phyloP scores from a whole-genome alignment of 2,329 filamentous ascomycete species.

The Talaromyces verruculosus region DNA sequence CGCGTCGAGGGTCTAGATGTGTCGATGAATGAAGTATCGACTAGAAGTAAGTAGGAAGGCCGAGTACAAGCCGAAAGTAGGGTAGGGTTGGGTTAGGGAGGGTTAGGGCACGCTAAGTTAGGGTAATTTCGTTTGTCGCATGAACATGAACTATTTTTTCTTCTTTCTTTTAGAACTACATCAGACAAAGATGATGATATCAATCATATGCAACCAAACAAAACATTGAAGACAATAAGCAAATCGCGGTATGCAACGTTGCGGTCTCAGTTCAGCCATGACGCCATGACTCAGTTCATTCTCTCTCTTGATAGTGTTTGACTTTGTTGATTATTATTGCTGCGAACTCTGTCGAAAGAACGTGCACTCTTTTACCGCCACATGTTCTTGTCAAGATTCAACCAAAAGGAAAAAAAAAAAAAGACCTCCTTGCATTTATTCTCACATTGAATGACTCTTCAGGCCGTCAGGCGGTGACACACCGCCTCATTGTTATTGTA shows the following conservation, averaged over 20 bases:
- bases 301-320: background rate
- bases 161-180: background rate
- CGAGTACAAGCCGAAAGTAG: background rate
- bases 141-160: background rate
- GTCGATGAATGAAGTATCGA: background rate
- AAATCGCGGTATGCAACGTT: background rate
- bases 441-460: background rate
- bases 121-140: background rate
- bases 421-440: background rate
- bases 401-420: background rate
- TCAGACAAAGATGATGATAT: background rate
- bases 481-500: conserved; percentile 1
- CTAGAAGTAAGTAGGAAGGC: background rate
- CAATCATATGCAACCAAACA: background rate
- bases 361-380: conserved; percentile 8
- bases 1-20: background rate
- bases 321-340: background rate
- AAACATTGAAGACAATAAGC: background rate
- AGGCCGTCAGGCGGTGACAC: background rate
- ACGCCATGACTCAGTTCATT: conserved; percentile 1
- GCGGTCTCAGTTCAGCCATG: background rate
- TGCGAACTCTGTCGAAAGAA: background rate
- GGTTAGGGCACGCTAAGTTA: background rate
- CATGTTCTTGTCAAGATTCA: background rate
- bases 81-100: background rate